Evolutionary conservation across 2,329 filamentous ascomycete species (phyloP).

Genomic region (Colletotrichum limetticola): DNA sequence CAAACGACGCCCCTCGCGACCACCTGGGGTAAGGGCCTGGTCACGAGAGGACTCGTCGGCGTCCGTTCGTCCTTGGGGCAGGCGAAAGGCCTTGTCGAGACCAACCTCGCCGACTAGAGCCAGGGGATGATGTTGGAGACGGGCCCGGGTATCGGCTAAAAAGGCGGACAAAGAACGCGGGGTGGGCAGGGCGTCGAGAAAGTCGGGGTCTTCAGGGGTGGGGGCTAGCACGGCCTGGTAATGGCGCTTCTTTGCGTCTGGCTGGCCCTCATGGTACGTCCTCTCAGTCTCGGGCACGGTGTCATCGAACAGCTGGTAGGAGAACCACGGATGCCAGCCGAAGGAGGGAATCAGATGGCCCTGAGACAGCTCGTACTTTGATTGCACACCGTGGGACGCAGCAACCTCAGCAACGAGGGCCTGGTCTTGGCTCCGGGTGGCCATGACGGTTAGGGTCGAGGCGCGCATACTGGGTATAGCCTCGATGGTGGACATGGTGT

Average conservation of each 20-base stretch:
- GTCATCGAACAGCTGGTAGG: constrained; percentile 79
- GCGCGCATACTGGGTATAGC: constrained; percentile 74
- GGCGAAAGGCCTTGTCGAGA: constrained; percentile 79
- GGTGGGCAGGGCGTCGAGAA: constrained; percentile 64
- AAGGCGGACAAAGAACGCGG: constrained; percentile 70
- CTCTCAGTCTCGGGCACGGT: constrained; percentile 41
- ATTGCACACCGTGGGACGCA: constrained; percentile 60
- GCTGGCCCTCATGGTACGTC: constrained; percentile 46
- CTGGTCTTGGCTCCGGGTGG: constrained; percentile 80
- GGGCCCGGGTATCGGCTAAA: constrained; percentile 63
- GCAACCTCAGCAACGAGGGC: constrained; percentile 74
- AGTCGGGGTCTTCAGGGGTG: constrained; percentile 51
- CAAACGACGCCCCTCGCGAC: constrained; percentile 74
- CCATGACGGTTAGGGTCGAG: constrained; percentile 77
- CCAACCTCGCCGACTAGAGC: constrained; percentile 83
- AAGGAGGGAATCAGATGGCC: constrained; percentile 72
- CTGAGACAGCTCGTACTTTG: constrained; percentile 34
- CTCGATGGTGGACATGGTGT: constrained; percentile 73
- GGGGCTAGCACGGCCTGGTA: constrained; percentile 74
- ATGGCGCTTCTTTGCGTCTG: constrained; percentile 62
- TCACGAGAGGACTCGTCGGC: constrained; percentile 46
- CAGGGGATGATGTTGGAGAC: constrained; percentile 66
- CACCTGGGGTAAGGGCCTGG: constrained; percentile 70
- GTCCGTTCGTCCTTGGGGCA: constrained; percentile 70
- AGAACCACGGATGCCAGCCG: constrained; percentile 91